phyloP scores from a whole-genome alignment of 106 monocot species.

The Apostasia shenzhenica region DNA sequence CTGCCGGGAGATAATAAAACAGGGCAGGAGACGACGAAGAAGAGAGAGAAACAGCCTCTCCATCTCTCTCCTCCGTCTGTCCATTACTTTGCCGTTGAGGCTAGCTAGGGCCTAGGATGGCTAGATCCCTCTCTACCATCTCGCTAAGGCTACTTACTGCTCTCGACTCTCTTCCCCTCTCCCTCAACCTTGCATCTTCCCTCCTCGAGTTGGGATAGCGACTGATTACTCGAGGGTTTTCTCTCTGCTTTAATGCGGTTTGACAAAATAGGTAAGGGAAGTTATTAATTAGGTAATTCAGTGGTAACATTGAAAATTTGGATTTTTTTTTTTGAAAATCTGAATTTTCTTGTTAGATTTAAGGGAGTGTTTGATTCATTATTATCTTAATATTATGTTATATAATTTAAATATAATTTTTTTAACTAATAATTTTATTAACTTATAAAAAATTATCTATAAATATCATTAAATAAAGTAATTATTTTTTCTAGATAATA shows the following conservation, averaged over 20 bases:
- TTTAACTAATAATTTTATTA: no score
- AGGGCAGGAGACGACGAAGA: not conserved
- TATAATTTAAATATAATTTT: no score
- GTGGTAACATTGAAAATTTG: no score
- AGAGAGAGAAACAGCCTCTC: not conserved
- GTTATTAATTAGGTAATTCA: no score
- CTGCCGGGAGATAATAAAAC: conserved; percentile 1
- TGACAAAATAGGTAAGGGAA: no score
- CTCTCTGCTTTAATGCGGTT: not conserved
- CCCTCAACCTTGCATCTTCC: not conserved
- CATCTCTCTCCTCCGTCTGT: not conserved
- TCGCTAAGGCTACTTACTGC: conserved; percentile 1
- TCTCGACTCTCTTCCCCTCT: not conserved
- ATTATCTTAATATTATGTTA: no score
- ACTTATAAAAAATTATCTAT: no score
- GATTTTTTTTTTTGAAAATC: no score
- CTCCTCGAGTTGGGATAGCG: conserved; percentile 3
- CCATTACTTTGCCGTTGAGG: conserved; percentile 5
- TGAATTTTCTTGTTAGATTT: no score
- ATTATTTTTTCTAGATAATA: no score
- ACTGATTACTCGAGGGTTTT: not conserved
- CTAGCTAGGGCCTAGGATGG: not conserved
- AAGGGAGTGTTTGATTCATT: no score
- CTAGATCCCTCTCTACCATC: conserved; percentile 12
- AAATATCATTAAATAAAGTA: no score